Conservation (phyloP, 179 eudicot species). For the Gypsophila paniculata region DNA sequence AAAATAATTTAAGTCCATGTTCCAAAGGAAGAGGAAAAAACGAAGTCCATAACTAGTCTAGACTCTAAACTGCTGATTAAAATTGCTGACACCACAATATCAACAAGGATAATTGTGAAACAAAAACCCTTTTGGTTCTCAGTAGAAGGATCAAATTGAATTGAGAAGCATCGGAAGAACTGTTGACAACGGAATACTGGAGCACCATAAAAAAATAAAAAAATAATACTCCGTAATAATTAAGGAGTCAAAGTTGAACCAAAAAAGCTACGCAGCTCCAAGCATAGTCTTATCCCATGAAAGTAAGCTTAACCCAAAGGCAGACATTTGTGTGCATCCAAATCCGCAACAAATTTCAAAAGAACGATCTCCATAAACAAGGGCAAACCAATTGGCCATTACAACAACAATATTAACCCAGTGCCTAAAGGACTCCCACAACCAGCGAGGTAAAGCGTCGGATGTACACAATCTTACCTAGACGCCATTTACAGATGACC, state of each 20-base stretch:
- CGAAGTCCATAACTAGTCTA: background rate
- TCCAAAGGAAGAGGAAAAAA: conserved; percentile 13
- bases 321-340: background rate
- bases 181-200: background rate
- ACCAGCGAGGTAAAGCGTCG: too few relatives aligned
- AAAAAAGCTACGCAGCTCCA: background rate
- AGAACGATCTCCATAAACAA: too few relatives aligned
- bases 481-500: too few relatives aligned
- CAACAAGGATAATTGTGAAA: background rate
- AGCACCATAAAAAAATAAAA: background rate
- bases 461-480: too few relatives aligned
- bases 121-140: too few relatives aligned
- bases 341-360: background rate
- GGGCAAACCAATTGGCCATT: too few relatives aligned
- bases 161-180: background rate
- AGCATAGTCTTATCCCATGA: background rate
- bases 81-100: background rate
- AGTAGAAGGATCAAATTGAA: background rate
- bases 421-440: too few relatives aligned
- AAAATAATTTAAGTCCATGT: conserved; percentile 19
- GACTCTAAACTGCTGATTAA: background rate
- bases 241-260: background rate
- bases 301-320: background rate
- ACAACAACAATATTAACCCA: too few relatives aligned
- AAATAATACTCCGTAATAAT: too few relatives aligned